phyloP scores from a whole-genome alignment of 805 yeast species.

The Pichia membranifaciens region DNA sequence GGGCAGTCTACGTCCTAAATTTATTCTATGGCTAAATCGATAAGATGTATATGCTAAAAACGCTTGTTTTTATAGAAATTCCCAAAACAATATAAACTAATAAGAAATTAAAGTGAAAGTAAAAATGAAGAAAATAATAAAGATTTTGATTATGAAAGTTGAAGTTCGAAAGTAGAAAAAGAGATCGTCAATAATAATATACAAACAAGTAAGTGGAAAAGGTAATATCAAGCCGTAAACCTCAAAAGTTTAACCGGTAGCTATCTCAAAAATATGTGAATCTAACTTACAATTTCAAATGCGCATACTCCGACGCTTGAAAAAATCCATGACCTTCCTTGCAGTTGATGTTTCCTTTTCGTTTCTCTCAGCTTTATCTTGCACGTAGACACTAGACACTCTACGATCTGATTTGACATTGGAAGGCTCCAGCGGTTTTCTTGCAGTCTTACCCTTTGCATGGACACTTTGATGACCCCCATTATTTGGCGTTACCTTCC shows the following conservation, averaged over 20 bases:
- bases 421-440: slow-evolving; percentile 16
- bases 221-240: not conserved
- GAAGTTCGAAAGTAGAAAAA: not conserved
- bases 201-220: not conserved
- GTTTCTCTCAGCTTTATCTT: slow-evolving; percentile 19
- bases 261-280: no score
- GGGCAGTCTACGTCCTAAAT: no score
- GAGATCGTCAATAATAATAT: not conserved
- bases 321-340: slow-evolving; percentile 70
- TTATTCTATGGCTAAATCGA: no score
- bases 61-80: not conserved
- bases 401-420: slow-evolving; percentile 9
- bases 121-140: slow-evolving; percentile 1
- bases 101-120: not conserved
- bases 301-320: slow-evolving; percentile 56
- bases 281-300: slow-evolving; percentile 17
- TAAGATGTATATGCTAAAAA: no score
- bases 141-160: not conserved
- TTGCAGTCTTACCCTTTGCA: not conserved
- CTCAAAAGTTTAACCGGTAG: no score
- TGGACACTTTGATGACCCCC: not conserved
- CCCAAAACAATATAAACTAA: not conserved
- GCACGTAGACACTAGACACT: slow-evolving; percentile 1
- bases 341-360: slow-evolving; percentile 68
- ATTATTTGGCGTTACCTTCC: slow-evolving; percentile 1